Conservation (phyloP, 192 early-diverging fungal genomes). For the Jimgerdemannia flammicorona region DNA sequence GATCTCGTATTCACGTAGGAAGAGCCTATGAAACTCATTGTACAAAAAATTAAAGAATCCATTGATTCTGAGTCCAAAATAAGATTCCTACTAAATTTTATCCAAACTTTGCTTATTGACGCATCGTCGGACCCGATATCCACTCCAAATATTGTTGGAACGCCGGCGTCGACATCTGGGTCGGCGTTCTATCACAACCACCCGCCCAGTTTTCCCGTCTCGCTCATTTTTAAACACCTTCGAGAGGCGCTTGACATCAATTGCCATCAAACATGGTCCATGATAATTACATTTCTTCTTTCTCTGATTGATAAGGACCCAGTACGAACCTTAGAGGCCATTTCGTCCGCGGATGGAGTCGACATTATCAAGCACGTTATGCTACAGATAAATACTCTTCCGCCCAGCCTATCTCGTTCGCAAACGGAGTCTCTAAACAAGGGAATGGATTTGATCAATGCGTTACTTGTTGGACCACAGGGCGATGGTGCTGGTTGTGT, state of each 20-base stretch:
- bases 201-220: not conserved
- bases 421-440: constrained; percentile 44
- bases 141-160: not conserved
- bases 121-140: not conserved
- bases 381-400: constrained; percentile 45
- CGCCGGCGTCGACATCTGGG: not conserved
- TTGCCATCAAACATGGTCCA: not conserved
- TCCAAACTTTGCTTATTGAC: not conserved
- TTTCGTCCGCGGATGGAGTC: constrained; percentile 17
- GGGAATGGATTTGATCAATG: constrained; percentile 46
- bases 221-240: not conserved
- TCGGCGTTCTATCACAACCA: not conserved
- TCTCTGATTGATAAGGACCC: not conserved
- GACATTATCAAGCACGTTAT: constrained; percentile 47
- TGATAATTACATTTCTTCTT: not conserved
- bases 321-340: not conserved
- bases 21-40: not conserved
- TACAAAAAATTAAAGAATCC: not conserved
- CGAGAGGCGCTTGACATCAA: not conserved
- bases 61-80: not conserved
- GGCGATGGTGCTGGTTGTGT: constrained; percentile 42
- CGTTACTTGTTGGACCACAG: constrained; percentile 37
- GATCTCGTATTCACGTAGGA: not conserved
- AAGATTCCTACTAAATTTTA: not conserved
- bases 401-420: constrained; percentile 29